Percentiles rank a stretch among this genome's conserved stretches.
phyloP scores from a whole-genome alignment of 2,329 filamentous ascomycete genomes.

The Penicillium freii region DNA sequence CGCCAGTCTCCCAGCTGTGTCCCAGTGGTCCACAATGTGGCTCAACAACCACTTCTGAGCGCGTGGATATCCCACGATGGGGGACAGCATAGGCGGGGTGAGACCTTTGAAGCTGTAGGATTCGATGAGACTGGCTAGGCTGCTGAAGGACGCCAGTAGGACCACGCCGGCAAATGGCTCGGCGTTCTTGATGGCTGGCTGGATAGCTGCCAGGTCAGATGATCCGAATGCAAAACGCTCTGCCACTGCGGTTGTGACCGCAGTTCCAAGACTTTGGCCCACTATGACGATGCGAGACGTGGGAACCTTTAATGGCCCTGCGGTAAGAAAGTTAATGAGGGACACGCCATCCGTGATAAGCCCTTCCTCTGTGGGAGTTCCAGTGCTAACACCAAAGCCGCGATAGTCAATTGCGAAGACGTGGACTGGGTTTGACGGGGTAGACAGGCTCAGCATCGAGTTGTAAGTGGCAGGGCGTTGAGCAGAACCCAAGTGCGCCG shows the following conservation, averaged over 20 bases:
- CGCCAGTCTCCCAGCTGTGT: slow-evolving; percentile 64
- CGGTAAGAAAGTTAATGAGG: slow-evolving; percentile 63
- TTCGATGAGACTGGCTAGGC: slow-evolving; percentile 68
- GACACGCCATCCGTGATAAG: slow-evolving; percentile 76
- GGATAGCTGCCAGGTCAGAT: slow-evolving; percentile 30
- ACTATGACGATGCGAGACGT: slow-evolving; percentile 73
- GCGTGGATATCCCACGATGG: slow-evolving; percentile 65
- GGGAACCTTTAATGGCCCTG: slow-evolving; percentile 62
- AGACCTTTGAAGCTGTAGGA: slow-evolving; percentile 77
- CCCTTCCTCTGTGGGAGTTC: slow-evolving; percentile 75
- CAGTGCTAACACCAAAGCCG: slow-evolving; percentile 78
- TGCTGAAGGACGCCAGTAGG: slow-evolving; percentile 76
- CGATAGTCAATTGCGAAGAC: slow-evolving; percentile 89
- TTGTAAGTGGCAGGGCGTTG: slow-evolving; percentile 76
- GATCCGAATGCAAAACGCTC: slow-evolving; percentile 63
- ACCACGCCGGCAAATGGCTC: slow-evolving; percentile 76
- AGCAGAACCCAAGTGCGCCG: slow-evolving; percentile 78
- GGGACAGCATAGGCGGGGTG: slow-evolving; percentile 71
- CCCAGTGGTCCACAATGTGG: slow-evolving; percentile 78
- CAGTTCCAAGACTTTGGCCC: slow-evolving; percentile 86
- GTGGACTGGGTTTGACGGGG: slow-evolving; percentile 62
- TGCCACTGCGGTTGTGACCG: slow-evolving; percentile 71
- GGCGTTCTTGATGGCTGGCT: slow-evolving; percentile 43
- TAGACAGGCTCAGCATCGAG: slow-evolving; percentile 68
- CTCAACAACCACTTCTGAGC: slow-evolving; percentile 60